Conservation (phyloP, 1,139 yeast species). For the Kurtzmaniella quercitrusa region DNA sequence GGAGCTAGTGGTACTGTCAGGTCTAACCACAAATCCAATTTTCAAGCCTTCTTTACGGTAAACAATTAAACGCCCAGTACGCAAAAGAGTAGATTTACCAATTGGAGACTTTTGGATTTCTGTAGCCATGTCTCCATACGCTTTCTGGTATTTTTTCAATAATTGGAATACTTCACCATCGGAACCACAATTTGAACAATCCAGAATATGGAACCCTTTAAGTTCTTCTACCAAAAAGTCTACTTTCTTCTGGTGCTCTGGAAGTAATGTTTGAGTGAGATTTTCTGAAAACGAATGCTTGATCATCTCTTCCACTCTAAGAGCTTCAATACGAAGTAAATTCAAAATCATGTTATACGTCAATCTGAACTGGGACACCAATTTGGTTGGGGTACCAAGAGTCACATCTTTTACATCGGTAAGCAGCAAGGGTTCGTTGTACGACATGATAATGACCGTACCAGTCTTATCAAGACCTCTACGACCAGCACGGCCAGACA, state of each 20-base stretch:
- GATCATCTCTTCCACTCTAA: conserved; percentile 95
- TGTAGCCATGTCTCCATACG: conserved; percentile 43
- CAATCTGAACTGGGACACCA: conserved; percentile 85
- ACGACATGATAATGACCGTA: conserved; percentile 92
- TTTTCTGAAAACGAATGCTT: conserved; percentile 94
- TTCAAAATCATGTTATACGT: conserved; percentile 96
- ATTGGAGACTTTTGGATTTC: conserved; percentile 45
- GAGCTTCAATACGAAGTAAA: conserved; percentile 84
- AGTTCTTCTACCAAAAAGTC: conserved; percentile 49
- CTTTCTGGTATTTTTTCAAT: conserved; percentile 40
- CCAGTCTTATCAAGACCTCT: conserved; percentile 94
- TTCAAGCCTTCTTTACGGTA: conserved; percentile 47
- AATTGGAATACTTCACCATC: conserved; percentile 44
- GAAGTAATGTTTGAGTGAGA: conserved; percentile 76
- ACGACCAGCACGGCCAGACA: conserved; percentile 99
- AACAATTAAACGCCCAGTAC: conserved; percentile 57
- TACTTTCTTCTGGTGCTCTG: conserved; percentile 75
- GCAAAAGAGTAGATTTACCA: conserved; percentile 41
- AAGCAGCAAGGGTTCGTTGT: conserved; percentile 62
- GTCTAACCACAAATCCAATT: conserved; percentile 53
- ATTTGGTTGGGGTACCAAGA: conserved; percentile 83
- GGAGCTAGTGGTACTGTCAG: conserved; percentile 23
- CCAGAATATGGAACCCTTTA: conserved; percentile 30
- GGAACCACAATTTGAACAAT: conserved; percentile 33
- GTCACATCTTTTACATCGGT: conserved; percentile 71